These are phyloP conservation scores for Ensete glaucum DNA, from an alignment of 176 grass and related monocot genomes.

Conservation along the genomic window DNA sequence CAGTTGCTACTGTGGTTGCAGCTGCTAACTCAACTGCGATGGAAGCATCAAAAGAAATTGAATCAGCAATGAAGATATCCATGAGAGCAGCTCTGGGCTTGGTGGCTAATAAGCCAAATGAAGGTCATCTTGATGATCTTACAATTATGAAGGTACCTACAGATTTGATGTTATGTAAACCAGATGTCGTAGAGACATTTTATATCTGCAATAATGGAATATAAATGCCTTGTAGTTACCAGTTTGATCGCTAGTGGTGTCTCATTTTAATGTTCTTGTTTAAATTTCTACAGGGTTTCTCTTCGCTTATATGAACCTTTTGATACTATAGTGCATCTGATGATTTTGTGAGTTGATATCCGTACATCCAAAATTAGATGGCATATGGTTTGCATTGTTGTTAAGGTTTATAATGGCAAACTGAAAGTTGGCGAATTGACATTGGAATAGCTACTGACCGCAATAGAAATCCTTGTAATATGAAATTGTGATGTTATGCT, in stretches of 20 bases:
- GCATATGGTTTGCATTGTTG: background rate
- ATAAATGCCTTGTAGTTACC: too few species aligned
- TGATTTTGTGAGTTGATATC: too few species aligned
- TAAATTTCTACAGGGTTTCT: too few species aligned
- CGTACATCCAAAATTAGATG: background rate
- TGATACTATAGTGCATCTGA: too few species aligned
- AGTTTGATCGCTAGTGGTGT: too few species aligned
- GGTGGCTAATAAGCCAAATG: slow-evolving; percentile 46
- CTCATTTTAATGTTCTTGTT: too few species aligned
- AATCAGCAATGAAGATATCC: slow-evolving; percentile 73
- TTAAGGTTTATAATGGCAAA: background rate
- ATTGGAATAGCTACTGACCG: background rate
- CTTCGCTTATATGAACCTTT: too few species aligned
- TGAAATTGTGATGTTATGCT: too few species aligned
- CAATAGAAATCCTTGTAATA: too few species aligned
- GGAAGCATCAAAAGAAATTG: slow-evolving; percentile 87
- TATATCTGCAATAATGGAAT: background rate
- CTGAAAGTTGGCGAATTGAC: background rate
- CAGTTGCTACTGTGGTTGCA: slow-evolving; percentile 87
- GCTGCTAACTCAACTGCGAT: slow-evolving; percentile 82
- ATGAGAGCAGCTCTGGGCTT: slow-evolving; percentile 73
- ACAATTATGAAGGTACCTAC: slow-evolving; percentile 74
- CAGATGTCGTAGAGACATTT: background rate
- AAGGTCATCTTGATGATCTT: slow-evolving; percentile 80
- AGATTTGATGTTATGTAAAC: slow-evolving; percentile 10